These are phyloP conservation scores for Chytriomyces hyalinus DNA, from an alignment of 192 early-diverging fungal species.

Conservation along the genomic window DNA sequence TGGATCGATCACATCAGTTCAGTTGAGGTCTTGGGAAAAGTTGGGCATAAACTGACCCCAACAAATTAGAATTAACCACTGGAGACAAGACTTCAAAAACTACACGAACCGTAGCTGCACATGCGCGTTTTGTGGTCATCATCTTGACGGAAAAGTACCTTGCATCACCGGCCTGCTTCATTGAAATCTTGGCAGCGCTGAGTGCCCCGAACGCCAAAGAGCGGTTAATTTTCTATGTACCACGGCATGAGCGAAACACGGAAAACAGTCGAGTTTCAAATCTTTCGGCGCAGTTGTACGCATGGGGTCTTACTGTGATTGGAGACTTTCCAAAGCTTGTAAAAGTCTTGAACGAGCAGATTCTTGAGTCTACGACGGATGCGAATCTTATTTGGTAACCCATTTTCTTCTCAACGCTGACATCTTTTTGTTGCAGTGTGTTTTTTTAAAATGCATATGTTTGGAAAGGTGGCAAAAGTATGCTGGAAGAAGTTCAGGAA, in stretches of 20 bases:
- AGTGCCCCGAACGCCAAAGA: constrained; percentile 11
- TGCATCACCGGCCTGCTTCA: constrained; percentile 6
- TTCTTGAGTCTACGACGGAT: constrained; percentile 6
- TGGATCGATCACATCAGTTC: constrained; percentile 20
- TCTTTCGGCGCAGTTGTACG: background rate
- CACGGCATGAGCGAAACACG: background rate
- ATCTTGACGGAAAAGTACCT: constrained; percentile 26
- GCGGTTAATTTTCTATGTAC: constrained; percentile 25
- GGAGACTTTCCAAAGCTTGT: constrained; percentile 3
- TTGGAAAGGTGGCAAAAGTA: constrained; percentile 26
- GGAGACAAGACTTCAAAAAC: constrained; percentile 16
- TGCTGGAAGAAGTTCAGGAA: background rate
- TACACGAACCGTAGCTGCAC: constrained; percentile 15
- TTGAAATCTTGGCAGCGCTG: constrained; percentile 18
- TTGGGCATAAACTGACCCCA: background rate
- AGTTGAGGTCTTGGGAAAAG: background rate
- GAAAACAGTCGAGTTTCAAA: background rate
- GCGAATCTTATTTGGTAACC: constrained; percentile 19
- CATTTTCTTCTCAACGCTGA: background rate
- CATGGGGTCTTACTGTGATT: background rate
- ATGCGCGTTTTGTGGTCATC: constrained; percentile 28
- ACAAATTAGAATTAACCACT: constrained; percentile 5
- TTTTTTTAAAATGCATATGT: background rate
- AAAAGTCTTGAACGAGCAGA: background rate
- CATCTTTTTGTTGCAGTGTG: background rate